Base-by-base conservation (phyloP, 257 asterid genomes). In the Primulina tabacum region DNA sequence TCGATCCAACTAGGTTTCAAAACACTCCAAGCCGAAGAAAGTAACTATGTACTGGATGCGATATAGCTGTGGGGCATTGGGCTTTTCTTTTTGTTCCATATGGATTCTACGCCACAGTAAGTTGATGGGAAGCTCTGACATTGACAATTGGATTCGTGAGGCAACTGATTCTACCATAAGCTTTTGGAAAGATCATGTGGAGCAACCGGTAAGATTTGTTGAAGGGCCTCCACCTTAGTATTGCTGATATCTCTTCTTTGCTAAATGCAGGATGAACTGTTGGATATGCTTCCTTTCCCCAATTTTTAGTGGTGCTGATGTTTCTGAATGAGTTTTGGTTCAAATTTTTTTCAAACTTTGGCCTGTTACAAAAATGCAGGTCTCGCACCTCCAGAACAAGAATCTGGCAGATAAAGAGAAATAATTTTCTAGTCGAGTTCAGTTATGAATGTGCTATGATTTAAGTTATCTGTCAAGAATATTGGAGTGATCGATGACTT, bases 171-270 rank as follows among this genome's bases (percentile, higher is more conserved):
- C 99, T 70, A 86, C 92, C 17, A 8, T 60, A 73, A 80, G 79
- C 88, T 94, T 94, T 81, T 94, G 97, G 96, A 89, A 85, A 69
- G 97, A 85, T 82, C 99, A 94, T 66, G 99, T 94, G 63, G 99
- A 94, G 86, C 90, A 94, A 84, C 99, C 99, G 58, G 99, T 91
- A 85, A 78, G 92, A 68, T 75, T 78, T 66, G 52, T 62, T 68
- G 60, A 52, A 61, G 18, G 65, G 68, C 64, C 47, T 62, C 76
- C 64, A 3, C 56, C 67, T 43, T 71, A 24, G 65, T 34, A 11
- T 20, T 28, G 40, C 64, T 67, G 30, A 43, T 24, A 37, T 9
- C 12, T 32, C 77, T 73, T 10, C 62, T 64, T 20, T 57, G 10
- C 52, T 69, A 65, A 60, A 59, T 71, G 56, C 30, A 40, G 64